Percentiles rank a stretch among this genome's conserved stretches.
These are phyloP conservation scores for Globisporangium echinulatum DNA, from an alignment of 352 stramenopile species.

Conservation along the genomic window DNA sequence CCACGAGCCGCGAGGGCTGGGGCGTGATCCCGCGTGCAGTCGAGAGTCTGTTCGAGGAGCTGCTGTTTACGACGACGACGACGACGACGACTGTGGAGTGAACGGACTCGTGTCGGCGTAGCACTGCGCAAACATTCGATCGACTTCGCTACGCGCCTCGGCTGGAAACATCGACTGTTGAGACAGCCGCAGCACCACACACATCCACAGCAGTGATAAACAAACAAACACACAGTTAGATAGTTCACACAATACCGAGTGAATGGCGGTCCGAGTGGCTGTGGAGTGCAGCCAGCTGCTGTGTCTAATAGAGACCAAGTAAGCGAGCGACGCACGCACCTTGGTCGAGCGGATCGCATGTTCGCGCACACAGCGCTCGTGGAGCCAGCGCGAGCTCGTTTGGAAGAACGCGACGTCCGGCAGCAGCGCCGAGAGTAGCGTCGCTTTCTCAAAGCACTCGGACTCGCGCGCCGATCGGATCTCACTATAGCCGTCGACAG, in stretches of 20 bases:
- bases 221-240: too few species aligned
- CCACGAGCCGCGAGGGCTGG: conserved; percentile 23
- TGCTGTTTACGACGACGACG: conserved; percentile 12
- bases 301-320: too few species aligned
- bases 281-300: too few species aligned
- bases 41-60: conserved; percentile 76
- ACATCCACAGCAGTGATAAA: neutral
- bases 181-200: neutral
- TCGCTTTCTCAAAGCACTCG: conserved; percentile 75
- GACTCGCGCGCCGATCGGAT: conserved; percentile 77
- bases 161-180: conserved; percentile 71
- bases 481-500: conserved; percentile 28
- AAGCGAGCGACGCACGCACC: conserved; percentile 21
- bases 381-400: conserved; percentile 53
- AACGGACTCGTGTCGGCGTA: conserved; percentile 73
- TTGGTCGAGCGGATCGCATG: conserved; percentile 69
- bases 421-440: conserved; percentile 47
- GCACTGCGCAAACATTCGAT: conserved; percentile 77
- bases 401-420: conserved; percentile 58
- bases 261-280: too few species aligned
- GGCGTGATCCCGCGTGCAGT: conserved; percentile 85
- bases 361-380: conserved; percentile 61
- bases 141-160: conserved; percentile 51
- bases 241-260: too few species aligned
- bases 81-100: conserved; percentile 6